Evolutionary conservation across 345 rosid species (phyloP), one percentile per base, ranked within the genome.

Genomic region (Corymbia maculata): DNA sequence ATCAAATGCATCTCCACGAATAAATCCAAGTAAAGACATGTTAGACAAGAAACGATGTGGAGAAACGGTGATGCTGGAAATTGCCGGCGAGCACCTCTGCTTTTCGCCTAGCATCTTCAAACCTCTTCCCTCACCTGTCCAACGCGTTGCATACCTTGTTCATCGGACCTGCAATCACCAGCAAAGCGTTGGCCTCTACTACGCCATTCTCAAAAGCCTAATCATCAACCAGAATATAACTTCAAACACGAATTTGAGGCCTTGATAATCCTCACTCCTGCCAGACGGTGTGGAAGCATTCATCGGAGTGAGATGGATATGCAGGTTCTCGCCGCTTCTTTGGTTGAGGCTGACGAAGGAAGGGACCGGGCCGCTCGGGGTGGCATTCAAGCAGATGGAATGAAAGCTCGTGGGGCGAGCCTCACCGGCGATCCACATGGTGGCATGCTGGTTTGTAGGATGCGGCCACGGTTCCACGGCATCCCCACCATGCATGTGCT

Each of bases 71-170:
- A 55, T 22, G 61, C 61, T 11, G 11, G 61, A 55, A 9, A 55
- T 21, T 55, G 0, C 21, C 11, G 0, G 24, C 59, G 26, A 53
- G 59, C 59, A 3, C 0, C 61, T 55, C 61, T 55, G 12, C 0
- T 55, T 55, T 55, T 22, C 24, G 12, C 28, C 5, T 3, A 55
- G 61, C 61, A 55, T 55, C 61, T 55, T 22, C 59, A 10, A 53
- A 53, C 59, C 59, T 21, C 59, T 53, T 53, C 11, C 1, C 66
- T 80, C 91, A 95, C 55, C 93, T 93, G 87, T 92, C 92, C 92
- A 95, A 89, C 86, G 90, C 92, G 15, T 92, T 92, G 57, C 92
- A 89, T 85, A 96, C 57, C 88, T 82, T 92, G 64, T 24, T 59
- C 13, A 59, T 11, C 2, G 3, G 66, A 0, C 64, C 64, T 24